Base-by-base conservation (phyloP, 768 basidiomycete species). In the Dendrothele bispora region DNA sequence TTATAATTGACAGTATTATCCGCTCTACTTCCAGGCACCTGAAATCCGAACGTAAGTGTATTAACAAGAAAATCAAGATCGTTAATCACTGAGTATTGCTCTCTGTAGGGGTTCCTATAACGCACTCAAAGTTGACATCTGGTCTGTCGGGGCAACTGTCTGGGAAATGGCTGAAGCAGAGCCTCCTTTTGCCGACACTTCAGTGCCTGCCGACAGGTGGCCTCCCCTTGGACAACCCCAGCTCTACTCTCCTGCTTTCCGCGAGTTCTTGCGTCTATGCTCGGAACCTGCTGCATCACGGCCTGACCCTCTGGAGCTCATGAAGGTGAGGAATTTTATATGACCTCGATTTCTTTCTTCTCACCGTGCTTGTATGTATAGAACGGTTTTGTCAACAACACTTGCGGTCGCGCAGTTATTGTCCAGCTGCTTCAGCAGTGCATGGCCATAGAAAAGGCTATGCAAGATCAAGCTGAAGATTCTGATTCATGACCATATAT, bases 121-220 rank as follows among this genome's bases (percentile, higher is more conserved):
- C 56, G 78, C 82, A 1, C 74, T 89, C 35, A 84, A 84, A 61
- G 80, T 89, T 38, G 89, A 91, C 50, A 72, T 85, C 0, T 91
- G 88, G 88, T 89, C 88, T 1, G 69, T 90, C 5, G 89, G 89
- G 2, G 89, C 89, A 1, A 91, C 89, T 0, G 75, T 88, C 0
- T 91, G 89, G 89, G 89, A 91, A 59, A 75, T 87, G 65, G 85
- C 86, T 1, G 78, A 91, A 59, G 79, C 82, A 5, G 72, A 79
- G 43, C 89, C 89, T 4, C 89, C 89, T 0, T 91, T 91, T 59
- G 72, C 77, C 3, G 75, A 80, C 46, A 69, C 77, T 0, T 74
- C 80, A 43, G 73, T 79, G 49, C 59, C 88, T 10, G 74, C 72
- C 6, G 74, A 82, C 21, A 78, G 82, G 3, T 88, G 84, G 82